phyloP scores from a whole-genome alignment of 2,329 filamentous ascomycete genomes.

The Metarhizium guizhouense region DNA sequence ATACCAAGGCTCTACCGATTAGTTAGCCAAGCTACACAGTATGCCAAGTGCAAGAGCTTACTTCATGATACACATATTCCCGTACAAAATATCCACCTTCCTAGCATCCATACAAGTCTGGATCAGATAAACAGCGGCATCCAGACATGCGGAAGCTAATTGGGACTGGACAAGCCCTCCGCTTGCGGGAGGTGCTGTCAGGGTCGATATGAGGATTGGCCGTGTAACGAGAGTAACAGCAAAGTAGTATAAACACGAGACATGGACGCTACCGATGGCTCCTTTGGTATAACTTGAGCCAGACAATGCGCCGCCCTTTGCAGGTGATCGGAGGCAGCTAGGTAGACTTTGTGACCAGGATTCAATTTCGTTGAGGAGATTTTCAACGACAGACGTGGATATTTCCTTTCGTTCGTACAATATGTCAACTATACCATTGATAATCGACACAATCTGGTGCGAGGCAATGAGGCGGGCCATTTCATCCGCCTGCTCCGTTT shows the following conservation, averaged over 20 bases:
- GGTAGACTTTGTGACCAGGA: conserved; percentile 37
- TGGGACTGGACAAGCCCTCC: conserved; percentile 18
- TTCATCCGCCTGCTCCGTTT: conserved; percentile 6
- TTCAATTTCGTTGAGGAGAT: conserved; percentile 31
- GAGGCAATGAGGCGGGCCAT: conserved; percentile 26
- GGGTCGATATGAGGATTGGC: conserved; percentile 42
- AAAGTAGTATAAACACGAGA: conserved; percentile 51
- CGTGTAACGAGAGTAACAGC: conserved; percentile 48
- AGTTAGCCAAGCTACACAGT: neutral
- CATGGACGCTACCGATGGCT: conserved; percentile 40
- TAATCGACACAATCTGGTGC: conserved; percentile 31
- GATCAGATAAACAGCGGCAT: conserved; percentile 45
- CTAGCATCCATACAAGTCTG: conserved; percentile 43
- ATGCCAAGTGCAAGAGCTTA: conserved; percentile 19
- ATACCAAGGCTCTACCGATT: conserved; percentile 37
- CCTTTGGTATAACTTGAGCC: conserved; percentile 15
- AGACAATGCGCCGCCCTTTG: conserved; percentile 5
- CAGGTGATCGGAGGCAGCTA: conserved; percentile 15
- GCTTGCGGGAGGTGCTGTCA: conserved; percentile 29
- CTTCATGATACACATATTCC: conserved; percentile 53
- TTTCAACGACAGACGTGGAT: conserved; percentile 25
- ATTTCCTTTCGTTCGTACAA: conserved; percentile 30
- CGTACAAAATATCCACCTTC: conserved; percentile 32
- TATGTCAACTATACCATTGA: conserved; percentile 33
- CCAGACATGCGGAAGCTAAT: conserved; percentile 43